Base-by-base conservation (phyloP, 1,284 basidiomycete genomes). In the Pterulicium gracile region DNA sequence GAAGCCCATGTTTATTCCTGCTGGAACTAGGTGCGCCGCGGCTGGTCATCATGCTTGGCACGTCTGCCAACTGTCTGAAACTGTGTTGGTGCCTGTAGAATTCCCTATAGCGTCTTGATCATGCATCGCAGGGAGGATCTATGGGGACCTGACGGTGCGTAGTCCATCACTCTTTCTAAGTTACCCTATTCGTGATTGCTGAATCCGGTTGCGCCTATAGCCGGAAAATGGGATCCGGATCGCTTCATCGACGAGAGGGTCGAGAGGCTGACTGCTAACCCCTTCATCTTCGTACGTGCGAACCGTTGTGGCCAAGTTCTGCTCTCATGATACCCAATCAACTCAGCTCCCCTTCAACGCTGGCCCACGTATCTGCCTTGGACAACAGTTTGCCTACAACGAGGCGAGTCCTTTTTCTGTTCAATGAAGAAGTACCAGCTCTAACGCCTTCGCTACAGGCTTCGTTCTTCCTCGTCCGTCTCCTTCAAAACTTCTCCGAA, bases 111-210 rank as follows among this genome's bases (percentile, higher is more conserved):
- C 1, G 72, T 79, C 3, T 67, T 78, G 49, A 52, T 77, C 46
- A 79, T 81, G 76, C 81, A 82, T 23, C 64, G 80, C 24, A 67
- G 77, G 17, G 69, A 62, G 44, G 77, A 81, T 49, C 64, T 81
- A 0, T 84, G 81, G 81, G 80, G 80, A 3, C 75, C 77, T 0
- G 77, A 80, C 54, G 79, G 73, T 72, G 56, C 27, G 27, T n/a
- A 46, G 58, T 5, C 47, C 51, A 1, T 47, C 51, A 24, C 27
- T 50, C 14, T 15, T 14, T 4, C 7, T 12, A 48, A 50, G 34
- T 14, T 21, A 4, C 17, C 14, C 7, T 19, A 36, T 20, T 19
- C 10, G n/a, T n/a, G n/a, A n/a, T n/a, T n/a, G n/a, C n/a, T n/a
- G n/a, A n/a, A n/a, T n/a, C n/a, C n/a, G n/a, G n/a, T n/a, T n/a